A percentile compares a stretch with the other conserved stretches of the same genome.
Evolutionary conservation across 1,284 basidiomycete species (phyloP).

Genomic region (Cryptococcus sp.): DNA sequence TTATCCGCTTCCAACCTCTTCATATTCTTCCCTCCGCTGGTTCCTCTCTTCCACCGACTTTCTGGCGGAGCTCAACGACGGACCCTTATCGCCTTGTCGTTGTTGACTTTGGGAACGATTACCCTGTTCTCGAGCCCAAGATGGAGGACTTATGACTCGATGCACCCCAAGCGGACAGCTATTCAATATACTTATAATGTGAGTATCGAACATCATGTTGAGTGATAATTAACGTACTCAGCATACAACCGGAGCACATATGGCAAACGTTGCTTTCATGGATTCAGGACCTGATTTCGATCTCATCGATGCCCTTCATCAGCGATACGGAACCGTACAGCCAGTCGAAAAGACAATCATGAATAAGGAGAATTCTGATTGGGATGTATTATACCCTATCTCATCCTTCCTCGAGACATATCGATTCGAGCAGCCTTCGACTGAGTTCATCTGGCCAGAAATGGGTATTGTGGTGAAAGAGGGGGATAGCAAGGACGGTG

Average conservation of each 20-base stretch:
- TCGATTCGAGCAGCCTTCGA: constrained; percentile 17
- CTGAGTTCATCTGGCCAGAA: constrained; percentile 48
- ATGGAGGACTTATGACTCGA: constrained; percentile 67
- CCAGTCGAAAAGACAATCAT: constrained; percentile 23
- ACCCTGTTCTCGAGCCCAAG: constrained; percentile 60
- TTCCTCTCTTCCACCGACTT: constrained; percentile 68
- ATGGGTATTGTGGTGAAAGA: constrained; percentile 17
- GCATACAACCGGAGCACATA: constrained; percentile 68
- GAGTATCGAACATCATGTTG: constrained; percentile 31
- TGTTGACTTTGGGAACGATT: constrained; percentile 51
- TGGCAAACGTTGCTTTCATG: constrained; percentile 75
- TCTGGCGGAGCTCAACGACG: constrained; percentile 52
- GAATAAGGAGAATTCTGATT: constrained; percentile 55
- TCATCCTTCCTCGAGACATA: constrained; percentile 51
- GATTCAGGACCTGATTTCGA: constrained; percentile 63
- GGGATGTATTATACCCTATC: constrained; percentile 85
- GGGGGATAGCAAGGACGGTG: constrained; percentile 51
- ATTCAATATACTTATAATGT: constrained; percentile 85
- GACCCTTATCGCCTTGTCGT: constrained; percentile 52
- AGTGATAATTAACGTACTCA: constrained; percentile 33
- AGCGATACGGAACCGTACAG: constrained; percentile 45
- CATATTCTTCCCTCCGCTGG: constrained; percentile 57
- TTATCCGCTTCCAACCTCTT: constrained; percentile 60
- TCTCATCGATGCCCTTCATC: constrained; percentile 58
- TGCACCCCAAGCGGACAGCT: constrained; percentile 85